Percentiles rank a stretch among this genome's conserved stretches.
Evolutionary conservation across 2,329 filamentous ascomycete species (phyloP).

Genomic region (Aspergillus terreus): DNA sequence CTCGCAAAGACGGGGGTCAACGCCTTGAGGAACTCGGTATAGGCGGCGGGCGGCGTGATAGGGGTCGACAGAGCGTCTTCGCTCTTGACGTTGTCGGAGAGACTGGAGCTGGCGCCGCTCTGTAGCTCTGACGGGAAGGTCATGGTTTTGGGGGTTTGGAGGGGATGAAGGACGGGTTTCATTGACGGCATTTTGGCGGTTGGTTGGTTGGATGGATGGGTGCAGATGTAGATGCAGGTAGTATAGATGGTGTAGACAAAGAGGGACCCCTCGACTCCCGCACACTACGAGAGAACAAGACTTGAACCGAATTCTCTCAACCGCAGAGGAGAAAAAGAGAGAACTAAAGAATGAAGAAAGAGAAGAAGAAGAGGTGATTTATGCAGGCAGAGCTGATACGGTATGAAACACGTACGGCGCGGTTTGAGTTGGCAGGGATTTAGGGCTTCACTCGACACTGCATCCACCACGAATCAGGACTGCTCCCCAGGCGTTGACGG

Average conservation of each 20-base stretch:
- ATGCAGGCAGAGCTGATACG: constrained; percentile 4
- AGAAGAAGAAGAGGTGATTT: constrained; percentile 1
- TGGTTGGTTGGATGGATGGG: background rate
- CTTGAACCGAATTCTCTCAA: background rate
- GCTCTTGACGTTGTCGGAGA: constrained; percentile 47
- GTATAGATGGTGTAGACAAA: background rate
- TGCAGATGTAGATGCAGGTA: background rate
- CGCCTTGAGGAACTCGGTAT: constrained; percentile 87
- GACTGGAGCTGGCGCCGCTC: constrained; percentile 53
- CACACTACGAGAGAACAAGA: background rate
- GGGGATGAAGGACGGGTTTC: constrained; percentile 38
- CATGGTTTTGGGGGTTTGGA: constrained; percentile 43
- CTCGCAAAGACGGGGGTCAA: constrained; percentile 64
- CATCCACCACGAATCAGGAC: constrained; percentile 10
- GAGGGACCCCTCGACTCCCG: background rate
- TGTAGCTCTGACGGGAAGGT: constrained; percentile 54
- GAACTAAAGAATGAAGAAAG: background rate
- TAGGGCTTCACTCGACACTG: constrained; percentile 9
- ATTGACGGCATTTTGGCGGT: constrained; percentile 23
- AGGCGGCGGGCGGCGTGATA: constrained; percentile 84
- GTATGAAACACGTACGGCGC: constrained; percentile 7
- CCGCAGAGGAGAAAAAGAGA: background rate
- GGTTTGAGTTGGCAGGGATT: constrained; percentile 3
- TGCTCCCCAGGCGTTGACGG: background rate
- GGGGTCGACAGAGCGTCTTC: constrained; percentile 69